Base-by-base conservation (phyloP, 441 rosid genomes). In the Cnidoscolus chayamansa region DNA sequence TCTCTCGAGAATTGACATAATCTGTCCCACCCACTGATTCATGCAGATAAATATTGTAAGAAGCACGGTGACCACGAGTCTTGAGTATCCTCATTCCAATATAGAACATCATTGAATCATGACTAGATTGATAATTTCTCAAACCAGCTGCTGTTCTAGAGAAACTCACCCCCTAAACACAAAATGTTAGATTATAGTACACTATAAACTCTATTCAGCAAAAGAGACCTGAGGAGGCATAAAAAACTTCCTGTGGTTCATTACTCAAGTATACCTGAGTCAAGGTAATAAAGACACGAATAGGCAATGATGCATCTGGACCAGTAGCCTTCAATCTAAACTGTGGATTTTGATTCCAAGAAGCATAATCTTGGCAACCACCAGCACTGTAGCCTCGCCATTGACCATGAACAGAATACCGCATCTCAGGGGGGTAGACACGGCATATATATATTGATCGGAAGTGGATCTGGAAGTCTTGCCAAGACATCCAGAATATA, bases 401-500 rank as follows among this genome's bases (percentile, higher is more conserved):
- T 69, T 96, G 98, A 48, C 98, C 93, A 71, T 90, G 97, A 74
- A 94, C 96, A 30, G 98, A 92, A 85, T 92, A 86, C 40, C 98
- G 94, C 99, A 96, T 96, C 86, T 96, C 99, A 10, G 89, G 84
- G 50, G 99, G 99, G 68, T 96, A 96, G 71, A 96, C 94, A 25
- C 99, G 97, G 68, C 99, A 96, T 45, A 94, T 98, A 78, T 96
- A 96, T 75, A 96, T 94, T 25, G 98, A 96, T 68, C 98, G 86
- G 85, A 96, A 96, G 81, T 96, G 99, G 79, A 96, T 92, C 83
- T 96, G 99, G 74, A 96, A 96, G 79, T 96, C 99, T 94, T 96
- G 98, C 99, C 99, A 96, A 53, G 97, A 94, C 98, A 96, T 96
- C 99, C 99, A 96, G 86, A 96, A 96, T 81, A 96, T 94, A 65